Evolutionary conservation across 73 alveolate genomes (phyloP).

Genomic region (Tetrahymena malaccensis): DNA sequence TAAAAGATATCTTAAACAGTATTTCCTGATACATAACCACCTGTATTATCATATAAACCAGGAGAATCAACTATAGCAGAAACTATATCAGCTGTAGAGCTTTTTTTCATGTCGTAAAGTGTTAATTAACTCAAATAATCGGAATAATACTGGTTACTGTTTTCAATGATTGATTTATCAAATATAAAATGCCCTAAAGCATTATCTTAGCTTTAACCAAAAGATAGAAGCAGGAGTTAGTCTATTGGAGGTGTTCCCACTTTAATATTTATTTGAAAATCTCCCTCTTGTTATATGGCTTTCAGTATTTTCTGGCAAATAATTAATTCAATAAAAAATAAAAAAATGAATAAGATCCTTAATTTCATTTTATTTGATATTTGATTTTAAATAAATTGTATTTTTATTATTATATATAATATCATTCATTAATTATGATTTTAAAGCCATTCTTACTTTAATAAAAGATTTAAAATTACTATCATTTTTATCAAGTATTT

Average conservation of each 20-base stretch:
- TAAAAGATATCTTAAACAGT: not conserved
- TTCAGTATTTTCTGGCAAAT: not conserved
- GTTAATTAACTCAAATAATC: not conserved
- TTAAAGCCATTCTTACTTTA: too few relatives aligned
- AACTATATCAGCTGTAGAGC: not conserved
- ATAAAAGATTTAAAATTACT: too few relatives aligned
- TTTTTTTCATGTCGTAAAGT: not conserved
- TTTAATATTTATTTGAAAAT: too few relatives aligned
- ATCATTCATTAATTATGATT: too few relatives aligned
- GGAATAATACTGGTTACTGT: too few relatives aligned
- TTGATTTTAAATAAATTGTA: too few relatives aligned
- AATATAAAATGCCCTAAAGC: not conserved
- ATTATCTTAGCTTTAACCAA: not conserved
- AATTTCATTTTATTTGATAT: too few relatives aligned
- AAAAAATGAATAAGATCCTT: not conserved
- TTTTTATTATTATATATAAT: too few relatives aligned
- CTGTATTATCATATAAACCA: not conserved
- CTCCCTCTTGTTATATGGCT: not conserved
- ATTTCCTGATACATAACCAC: not conserved
- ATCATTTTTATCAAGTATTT: too few relatives aligned
- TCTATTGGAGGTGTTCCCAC: not conserved
- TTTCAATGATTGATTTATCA: not conserved
- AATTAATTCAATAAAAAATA: too few relatives aligned
- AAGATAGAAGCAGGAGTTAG: not conserved
- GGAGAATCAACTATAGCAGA: not conserved